Evolutionary conservation across 164 flowering plant species (phyloP).

Genomic region (grape (Vitis vinifera)): ASM3070453v1 NC_081811.1:25921001-25921500

Average conservation of each 20-base stretch:
- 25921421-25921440: too few species aligned
- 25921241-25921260: slow-evolving; percentile 12
- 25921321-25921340: slow-evolving; percentile 24
- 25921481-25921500: too few species aligned
- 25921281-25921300: background rate
- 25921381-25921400: background rate
- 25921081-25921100: too few species aligned
- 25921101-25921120: too few species aligned
- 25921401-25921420: too few species aligned
- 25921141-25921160: background rate
- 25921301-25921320: slow-evolving; percentile 15
- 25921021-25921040: too few species aligned
- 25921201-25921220: background rate
- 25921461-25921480: too few species aligned
- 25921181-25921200: slow-evolving; percentile 8
- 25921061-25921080: too few species aligned
- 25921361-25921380: slow-evolving; percentile 14
- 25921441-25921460: too few species aligned
- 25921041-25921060: too few species aligned
- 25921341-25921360: background rate
- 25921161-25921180: slow-evolving; percentile 24
- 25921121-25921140: too few species aligned
- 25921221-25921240: slow-evolving; percentile 20
- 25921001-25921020: too few species aligned
- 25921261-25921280: slow-evolving; percentile 16